Base-by-base conservation (phyloP, 768 basidiomycete species). In the Filobasidium floriforme region DNA sequence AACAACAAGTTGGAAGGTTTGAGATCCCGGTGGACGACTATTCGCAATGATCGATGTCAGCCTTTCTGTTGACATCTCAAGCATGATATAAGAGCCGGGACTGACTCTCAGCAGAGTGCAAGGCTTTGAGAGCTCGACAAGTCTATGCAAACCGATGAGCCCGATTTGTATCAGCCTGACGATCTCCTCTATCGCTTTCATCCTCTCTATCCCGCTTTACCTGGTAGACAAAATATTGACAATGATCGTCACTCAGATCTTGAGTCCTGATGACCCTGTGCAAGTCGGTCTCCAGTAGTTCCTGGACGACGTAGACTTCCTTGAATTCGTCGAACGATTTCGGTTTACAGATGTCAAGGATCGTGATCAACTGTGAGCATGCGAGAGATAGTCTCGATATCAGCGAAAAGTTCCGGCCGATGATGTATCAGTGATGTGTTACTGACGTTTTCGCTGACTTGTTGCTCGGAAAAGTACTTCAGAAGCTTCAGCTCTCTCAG, bases 221-320 rank as follows among this genome's bases (percentile, higher is more conserved):
- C 61, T 97, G 94, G 78, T 99, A 99, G 70, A 94, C 87, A 76
- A 99, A 97, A 78, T 99, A 99, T 79, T 98, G 92, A 72, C 87
- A 88, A 76, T 97, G 93, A 75, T 97, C 92, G 75, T 98, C 94
- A 66, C 88, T 89, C 49, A 99, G 82, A 66, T 89, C 86, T 79
- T 98, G 94, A 0, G 96, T 94, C 28, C 90, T 84, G 72, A 99
- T 97, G 57, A 99, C 96, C 63, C 94, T 87, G 76, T 98, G 92
- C 71, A 98, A 81, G 80, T 98, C 94, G 0, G 91, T 94, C 80
- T 96, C 94, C 86, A 86, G 85, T 79, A 94, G 74, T 66, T 82
- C 81, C 70, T 81, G 72, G 28, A 76, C 75, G 15, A 76, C 68
- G 67, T 73, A 76, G 57, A 72, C 70, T 77, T 97, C 94, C 65